phyloP scores from a whole-genome alignment of 176 grass and related monocot species.

The Otatea glauca region DNA sequence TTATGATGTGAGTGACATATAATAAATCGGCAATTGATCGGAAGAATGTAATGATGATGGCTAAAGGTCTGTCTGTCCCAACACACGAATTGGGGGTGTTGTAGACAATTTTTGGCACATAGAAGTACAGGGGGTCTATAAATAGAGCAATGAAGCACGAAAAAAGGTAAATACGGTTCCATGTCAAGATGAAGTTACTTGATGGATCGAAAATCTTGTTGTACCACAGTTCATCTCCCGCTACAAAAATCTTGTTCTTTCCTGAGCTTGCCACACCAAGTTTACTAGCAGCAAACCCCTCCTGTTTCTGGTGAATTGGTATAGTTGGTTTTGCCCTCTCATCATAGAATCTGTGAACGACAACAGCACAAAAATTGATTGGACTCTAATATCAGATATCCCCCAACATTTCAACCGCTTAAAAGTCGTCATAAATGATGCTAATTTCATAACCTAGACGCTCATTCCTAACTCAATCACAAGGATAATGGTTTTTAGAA shows the following conservation, averaged over 20 bases:
- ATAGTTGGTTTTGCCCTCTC: constrained; percentile 61
- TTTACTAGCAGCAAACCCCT: constrained; percentile 47
- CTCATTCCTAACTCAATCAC: neutral
- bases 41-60: constrained; percentile 69
- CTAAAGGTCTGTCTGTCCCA: constrained; percentile 56
- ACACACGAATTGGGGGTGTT: constrained; percentile 46
- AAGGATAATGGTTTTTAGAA: neutral
- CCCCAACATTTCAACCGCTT: neutral
- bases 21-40: constrained; percentile 77
- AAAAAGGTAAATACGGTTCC: constrained; percentile 81
- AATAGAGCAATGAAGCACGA: constrained; percentile 80
- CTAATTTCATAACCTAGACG: neutral
- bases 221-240: constrained; percentile 53
- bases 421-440: neutral
- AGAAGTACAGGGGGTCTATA: constrained; percentile 93
- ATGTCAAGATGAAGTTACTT: constrained; percentile 73
- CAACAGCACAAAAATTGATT: neutral
- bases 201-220: constrained; percentile 75
- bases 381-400: neutral
- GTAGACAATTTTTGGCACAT: constrained; percentile 67
- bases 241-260: constrained; percentile 61
- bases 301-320: constrained; percentile 64
- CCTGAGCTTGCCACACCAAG: constrained; percentile 39
- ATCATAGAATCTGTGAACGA: constrained; percentile 60
- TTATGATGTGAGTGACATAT: constrained; percentile 74